These are phyloP conservation scores for Paramarasmius palmivorus DNA, from an alignment of 1,284 basidiomycete species.

Conservation along the genomic window DNA sequence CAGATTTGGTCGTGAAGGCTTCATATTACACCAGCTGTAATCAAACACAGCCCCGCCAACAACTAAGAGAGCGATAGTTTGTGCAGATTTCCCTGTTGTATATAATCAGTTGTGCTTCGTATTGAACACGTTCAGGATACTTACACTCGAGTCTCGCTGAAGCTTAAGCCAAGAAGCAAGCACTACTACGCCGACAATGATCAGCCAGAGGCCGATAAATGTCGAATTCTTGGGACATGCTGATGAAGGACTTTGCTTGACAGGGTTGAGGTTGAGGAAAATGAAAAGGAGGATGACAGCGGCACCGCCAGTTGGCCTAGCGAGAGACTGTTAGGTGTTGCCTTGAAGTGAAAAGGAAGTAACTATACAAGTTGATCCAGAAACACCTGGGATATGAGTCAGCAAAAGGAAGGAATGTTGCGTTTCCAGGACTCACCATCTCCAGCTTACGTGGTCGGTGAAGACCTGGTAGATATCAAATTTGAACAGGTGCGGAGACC, in stretches of 20 bases:
- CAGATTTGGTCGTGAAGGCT: slow-evolving; percentile 66
- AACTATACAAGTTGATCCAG: slow-evolving; percentile 67
- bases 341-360: slow-evolving; percentile 7
- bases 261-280: slow-evolving; percentile 84
- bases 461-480: slow-evolving; percentile 43
- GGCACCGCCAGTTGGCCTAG: slow-evolving; percentile 74
- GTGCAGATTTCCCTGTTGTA: slow-evolving; percentile 34
- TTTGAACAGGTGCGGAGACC: slow-evolving; percentile 3
- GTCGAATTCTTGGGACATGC: slow-evolving; percentile 72
- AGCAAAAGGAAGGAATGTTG: background rate
- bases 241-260: slow-evolving; percentile 57
- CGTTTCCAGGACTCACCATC: slow-evolving; percentile 49
- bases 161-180: slow-evolving; percentile 83
- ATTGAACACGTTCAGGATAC: slow-evolving; percentile 21
- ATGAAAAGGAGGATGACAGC: slow-evolving; percentile 74
- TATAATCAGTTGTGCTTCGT: background rate
- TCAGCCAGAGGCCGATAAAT: slow-evolving; percentile 70
- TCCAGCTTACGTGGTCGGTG: slow-evolving; percentile 73
- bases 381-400: slow-evolving; percentile 53
- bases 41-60: slow-evolving; percentile 64
- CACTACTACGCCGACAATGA: slow-evolving; percentile 76
- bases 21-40: slow-evolving; percentile 67
- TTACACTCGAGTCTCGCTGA: slow-evolving; percentile 67
- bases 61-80: slow-evolving; percentile 75
- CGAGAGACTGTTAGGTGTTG: slow-evolving; percentile 10